Evolutionary conservation across 2,329 filamentous ascomycete genomes (phyloP).

Genomic region (Herpotrichia juniperi): DNA sequence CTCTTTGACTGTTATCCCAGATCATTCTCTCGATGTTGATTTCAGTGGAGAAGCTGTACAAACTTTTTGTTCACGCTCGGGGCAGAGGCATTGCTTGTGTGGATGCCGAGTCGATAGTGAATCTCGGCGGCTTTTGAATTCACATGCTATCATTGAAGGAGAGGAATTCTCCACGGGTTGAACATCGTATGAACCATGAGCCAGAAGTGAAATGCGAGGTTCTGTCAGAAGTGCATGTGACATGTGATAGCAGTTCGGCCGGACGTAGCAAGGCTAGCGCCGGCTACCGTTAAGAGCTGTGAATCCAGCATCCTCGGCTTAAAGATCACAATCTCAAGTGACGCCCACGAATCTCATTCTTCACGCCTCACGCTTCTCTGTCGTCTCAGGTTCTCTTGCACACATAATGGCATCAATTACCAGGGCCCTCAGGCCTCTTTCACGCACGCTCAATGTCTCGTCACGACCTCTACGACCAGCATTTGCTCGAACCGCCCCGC

Average conservation of each 20-base stretch:
- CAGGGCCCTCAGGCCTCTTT: conserved; percentile 36
- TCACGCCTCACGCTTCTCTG: conserved; percentile 5
- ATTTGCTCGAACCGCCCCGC: conserved; percentile 34
- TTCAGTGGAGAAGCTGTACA: too few relatives aligned
- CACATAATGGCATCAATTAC: conserved; percentile 36
- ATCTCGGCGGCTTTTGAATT: too few relatives aligned
- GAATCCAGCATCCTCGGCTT: conserved; percentile 15
- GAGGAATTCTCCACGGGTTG: too few relatives aligned
- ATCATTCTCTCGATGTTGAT: too few relatives aligned
- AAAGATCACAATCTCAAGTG: conserved; percentile 5
- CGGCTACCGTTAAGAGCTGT: conserved; percentile 14
- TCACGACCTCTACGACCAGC: conserved; percentile 34
- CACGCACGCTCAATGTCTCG: conserved; percentile 34
- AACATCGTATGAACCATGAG: too few relatives aligned
- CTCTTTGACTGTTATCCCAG: too few relatives aligned
- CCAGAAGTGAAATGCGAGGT: too few relatives aligned
- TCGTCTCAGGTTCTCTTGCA: conserved; percentile 1
- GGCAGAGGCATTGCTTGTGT: too few relatives aligned
- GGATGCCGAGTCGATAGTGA: too few relatives aligned
- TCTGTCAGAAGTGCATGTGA: background rate
- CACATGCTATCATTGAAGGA: too few relatives aligned
- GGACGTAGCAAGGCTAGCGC: conserved; percentile 17
- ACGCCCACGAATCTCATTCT: background rate
- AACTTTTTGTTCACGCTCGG: too few relatives aligned
- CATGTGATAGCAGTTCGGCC: conserved; percentile 14